phyloP scores from a whole-genome alignment of 1,284 basidiomycete species.

The Pseudozyma pruni region DNA sequence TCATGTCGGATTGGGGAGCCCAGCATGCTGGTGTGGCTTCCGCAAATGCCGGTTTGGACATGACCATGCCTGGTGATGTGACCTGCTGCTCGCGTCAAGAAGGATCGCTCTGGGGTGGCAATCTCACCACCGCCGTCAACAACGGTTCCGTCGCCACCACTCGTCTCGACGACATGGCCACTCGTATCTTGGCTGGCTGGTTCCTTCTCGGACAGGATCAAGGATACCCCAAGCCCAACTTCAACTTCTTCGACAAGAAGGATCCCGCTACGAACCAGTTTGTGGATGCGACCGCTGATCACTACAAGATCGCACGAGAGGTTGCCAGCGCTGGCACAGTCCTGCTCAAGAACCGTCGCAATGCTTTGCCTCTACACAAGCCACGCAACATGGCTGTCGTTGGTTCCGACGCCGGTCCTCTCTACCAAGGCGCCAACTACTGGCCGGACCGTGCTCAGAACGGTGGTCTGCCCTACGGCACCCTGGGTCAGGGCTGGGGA shows the following conservation, averaged over 20 bases:
- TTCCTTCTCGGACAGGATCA: slow-evolving; percentile 68
- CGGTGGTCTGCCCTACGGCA: slow-evolving; percentile 72
- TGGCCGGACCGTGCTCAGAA: slow-evolving; percentile 72
- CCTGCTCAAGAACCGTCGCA: slow-evolving; percentile 76
- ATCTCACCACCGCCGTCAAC: slow-evolving; percentile 75
- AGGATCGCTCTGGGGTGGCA: slow-evolving; percentile 55
- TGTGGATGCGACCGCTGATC: slow-evolving; percentile 79
- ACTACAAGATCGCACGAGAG: slow-evolving; percentile 75
- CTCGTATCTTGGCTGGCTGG: slow-evolving; percentile 64
- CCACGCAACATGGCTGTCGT: slow-evolving; percentile 53
- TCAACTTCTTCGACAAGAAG: slow-evolving; percentile 53
- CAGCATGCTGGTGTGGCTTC: slow-evolving; percentile 63
- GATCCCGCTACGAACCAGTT: slow-evolving; percentile 71
- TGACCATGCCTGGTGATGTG: slow-evolving; percentile 69
- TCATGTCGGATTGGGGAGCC: slow-evolving; percentile 65
- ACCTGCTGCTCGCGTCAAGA: slow-evolving; percentile 34
- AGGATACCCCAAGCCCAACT: slow-evolving; percentile 60
- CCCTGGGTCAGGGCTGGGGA: slow-evolving; percentile 86
- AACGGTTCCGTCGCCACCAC: slow-evolving; percentile 76
- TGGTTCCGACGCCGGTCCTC: slow-evolving; percentile 76
- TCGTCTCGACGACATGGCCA: slow-evolving; percentile 71
- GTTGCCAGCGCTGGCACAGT: slow-evolving; percentile 80
- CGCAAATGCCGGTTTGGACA: slow-evolving; percentile 76
- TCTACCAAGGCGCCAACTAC: slow-evolving; percentile 77
- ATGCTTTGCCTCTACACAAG: slow-evolving; percentile 49